Conservation (phyloP, 768 basidiomycete genomes). For the Pisolithus sp. region DNA sequence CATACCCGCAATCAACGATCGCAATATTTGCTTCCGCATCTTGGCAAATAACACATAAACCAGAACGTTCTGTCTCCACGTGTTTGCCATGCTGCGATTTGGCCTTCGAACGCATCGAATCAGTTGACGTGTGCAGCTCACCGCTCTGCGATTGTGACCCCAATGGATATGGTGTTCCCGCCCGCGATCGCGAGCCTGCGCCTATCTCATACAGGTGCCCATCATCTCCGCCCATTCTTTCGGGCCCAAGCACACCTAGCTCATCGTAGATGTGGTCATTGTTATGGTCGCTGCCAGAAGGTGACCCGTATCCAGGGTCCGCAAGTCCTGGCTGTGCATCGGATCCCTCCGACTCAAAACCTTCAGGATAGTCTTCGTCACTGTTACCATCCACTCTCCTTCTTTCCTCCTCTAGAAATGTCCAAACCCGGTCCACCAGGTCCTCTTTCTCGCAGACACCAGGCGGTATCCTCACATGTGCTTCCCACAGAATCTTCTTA, state of each 20-base stretch:
- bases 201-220: background rate
- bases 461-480: constrained; percentile 56
- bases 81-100: constrained; percentile 25
- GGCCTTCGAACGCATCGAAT: constrained; percentile 31
- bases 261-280: too few relatives aligned
- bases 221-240: background rate
- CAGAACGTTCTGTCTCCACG: constrained; percentile 48
- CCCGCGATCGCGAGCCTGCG: constrained; percentile 4
- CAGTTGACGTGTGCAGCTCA: constrained; percentile 22
- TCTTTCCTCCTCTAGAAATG: constrained; percentile 62
- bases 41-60: constrained; percentile 88
- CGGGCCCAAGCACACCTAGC: too few relatives aligned
- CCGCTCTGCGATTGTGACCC: background rate
- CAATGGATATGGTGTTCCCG: constrained; percentile 7
- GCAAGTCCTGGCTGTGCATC: too few relatives aligned
- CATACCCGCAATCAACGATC: constrained; percentile 90
- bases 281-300: too few relatives aligned
- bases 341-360: background rate
- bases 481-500: constrained; percentile 73
- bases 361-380: background rate
- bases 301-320: too few relatives aligned
- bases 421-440: constrained; percentile 63
- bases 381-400: constrained; percentile 30
- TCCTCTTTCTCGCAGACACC: constrained; percentile 80
- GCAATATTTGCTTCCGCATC: constrained; percentile 94